Percentiles rank a stretch among this genome's conserved stretches.
Evolutionary conservation across 306 rosid species (phyloP).

Genomic region (Calophaca sinica): DNA sequence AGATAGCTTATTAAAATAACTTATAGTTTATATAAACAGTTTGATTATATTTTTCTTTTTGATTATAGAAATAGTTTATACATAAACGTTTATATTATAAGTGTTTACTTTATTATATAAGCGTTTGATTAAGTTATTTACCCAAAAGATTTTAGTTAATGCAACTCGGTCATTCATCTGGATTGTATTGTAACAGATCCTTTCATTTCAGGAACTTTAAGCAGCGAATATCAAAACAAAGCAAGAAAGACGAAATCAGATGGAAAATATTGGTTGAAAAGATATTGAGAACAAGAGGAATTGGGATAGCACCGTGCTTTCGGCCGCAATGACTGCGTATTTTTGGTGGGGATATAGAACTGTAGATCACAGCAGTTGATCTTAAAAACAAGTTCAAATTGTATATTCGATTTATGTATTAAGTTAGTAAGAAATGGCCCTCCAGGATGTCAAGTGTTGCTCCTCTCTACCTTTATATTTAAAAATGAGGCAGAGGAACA

Average conservation of each 20-base stretch:
- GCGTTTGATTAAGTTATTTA: no score
- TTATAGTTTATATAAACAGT: no score
- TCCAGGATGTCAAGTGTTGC: conserved; percentile 14
- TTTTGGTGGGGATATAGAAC: conserved; percentile 27
- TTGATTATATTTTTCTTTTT: no score
- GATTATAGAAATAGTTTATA: no score
- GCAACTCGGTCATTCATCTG: background rate
- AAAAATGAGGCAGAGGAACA: conserved; percentile 35
- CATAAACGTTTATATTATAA: no score
- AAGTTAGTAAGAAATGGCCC: conserved; percentile 13
- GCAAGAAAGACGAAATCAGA: conserved; percentile 84
- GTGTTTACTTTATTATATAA: no score
- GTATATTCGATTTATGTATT: conserved; percentile 42
- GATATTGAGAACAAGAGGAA: conserved; percentile 69
- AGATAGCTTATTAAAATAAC: no score
- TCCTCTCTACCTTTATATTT: conserved; percentile 26
- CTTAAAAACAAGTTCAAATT: conserved; percentile 26
- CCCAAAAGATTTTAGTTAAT: background rate
- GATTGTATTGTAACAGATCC: conserved; percentile 4
- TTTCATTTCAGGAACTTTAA: conserved; percentile 81
- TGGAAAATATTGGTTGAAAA: conserved; percentile 81
- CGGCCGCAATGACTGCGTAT: conserved; percentile 37
- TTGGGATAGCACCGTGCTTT: conserved; percentile 61
- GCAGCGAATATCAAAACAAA: conserved; percentile 65
- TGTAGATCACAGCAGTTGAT: conserved; percentile 34